phyloP scores from a whole-genome alignment of 257 asterid genomes.

The Linderniella brevidens region DNA sequence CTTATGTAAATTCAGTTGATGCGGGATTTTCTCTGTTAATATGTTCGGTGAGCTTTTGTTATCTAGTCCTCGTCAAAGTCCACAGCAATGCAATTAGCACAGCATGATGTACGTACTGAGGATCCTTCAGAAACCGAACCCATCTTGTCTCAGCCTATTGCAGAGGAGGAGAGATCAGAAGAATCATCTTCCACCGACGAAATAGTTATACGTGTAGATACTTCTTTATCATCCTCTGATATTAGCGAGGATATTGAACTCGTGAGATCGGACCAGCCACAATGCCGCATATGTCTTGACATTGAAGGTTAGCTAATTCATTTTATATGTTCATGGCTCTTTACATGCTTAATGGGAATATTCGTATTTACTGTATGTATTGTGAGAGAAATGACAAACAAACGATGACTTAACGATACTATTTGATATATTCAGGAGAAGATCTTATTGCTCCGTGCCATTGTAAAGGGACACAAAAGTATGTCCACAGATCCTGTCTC shows the following conservation, averaged over 20 bases:
- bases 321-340: constrained; percentile 6
- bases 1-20: too few species aligned
- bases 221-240: constrained; percentile 26
- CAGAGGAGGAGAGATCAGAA: constrained; percentile 26
- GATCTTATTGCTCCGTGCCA: constrained; percentile 98
- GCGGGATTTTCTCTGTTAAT: too few species aligned
- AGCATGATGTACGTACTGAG: constrained; percentile 45
- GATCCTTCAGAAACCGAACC: constrained; percentile 87
- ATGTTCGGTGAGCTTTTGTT: too few species aligned
- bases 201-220: constrained; percentile 50
- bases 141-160: constrained; percentile 42
- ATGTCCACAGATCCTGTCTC: constrained; percentile 92
- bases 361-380: too few species aligned
- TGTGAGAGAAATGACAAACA: too few species aligned
- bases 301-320: constrained; percentile 42
- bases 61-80: constrained; percentile 8
- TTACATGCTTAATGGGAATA: neutral
- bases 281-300: constrained; percentile 96
- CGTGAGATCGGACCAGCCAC: constrained; percentile 61
- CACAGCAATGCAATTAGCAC: constrained; percentile 53
- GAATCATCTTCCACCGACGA: constrained; percentile 62
- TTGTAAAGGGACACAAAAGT: constrained; percentile 97
- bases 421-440: constrained; percentile 40
- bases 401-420: neutral
- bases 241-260: constrained; percentile 36